These are phyloP conservation scores for Brasenia schreberi DNA, from an alignment of 164 flowering plant genomes.

Conservation along the genomic window DNA sequence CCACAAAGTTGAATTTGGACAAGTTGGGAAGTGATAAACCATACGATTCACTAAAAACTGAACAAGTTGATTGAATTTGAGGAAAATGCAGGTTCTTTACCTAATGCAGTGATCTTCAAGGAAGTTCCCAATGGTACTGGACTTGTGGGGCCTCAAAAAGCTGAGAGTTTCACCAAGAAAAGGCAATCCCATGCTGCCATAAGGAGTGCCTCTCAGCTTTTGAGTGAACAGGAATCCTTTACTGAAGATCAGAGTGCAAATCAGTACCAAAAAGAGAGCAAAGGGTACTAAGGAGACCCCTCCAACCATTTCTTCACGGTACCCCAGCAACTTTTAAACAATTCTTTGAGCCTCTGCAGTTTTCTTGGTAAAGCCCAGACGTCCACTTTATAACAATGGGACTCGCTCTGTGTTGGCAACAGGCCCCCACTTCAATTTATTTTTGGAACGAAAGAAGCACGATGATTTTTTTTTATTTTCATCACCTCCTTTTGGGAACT, in stretches of 20 bases:
- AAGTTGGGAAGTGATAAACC: not conserved
- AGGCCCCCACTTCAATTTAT: not conserved
- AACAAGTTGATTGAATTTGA: not conserved
- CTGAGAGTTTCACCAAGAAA: slow-evolving; percentile 52
- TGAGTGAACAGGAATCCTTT: not conserved
- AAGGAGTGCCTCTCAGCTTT: slow-evolving; percentile 24
- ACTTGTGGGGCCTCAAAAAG: slow-evolving; percentile 57
- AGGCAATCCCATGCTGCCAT: slow-evolving; percentile 75
- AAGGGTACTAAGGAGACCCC: not conserved
- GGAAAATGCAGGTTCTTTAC: slow-evolving; percentile 11
- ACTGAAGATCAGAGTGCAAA: not conserved
- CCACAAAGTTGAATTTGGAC: no score
- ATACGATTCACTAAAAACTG: not conserved
- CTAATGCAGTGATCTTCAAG: slow-evolving; percentile 49
- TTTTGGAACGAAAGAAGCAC: no score
- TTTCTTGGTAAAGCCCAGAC: not conserved
- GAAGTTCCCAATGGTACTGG: slow-evolving; percentile 45
- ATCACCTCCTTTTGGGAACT: not conserved
- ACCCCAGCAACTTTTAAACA: not conserved
- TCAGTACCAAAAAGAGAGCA: not conserved
- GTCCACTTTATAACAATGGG: not conserved
- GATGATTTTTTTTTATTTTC: not conserved
- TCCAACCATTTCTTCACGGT: not conserved
- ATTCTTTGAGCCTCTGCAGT: not conserved
- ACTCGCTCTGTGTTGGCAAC: not conserved